Percentiles rank a stretch among this genome's conserved stretches.
Evolutionary conservation across 495 filamentous ascomycete species (phyloP).

Genomic region (Talaromyces liani): DNA sequence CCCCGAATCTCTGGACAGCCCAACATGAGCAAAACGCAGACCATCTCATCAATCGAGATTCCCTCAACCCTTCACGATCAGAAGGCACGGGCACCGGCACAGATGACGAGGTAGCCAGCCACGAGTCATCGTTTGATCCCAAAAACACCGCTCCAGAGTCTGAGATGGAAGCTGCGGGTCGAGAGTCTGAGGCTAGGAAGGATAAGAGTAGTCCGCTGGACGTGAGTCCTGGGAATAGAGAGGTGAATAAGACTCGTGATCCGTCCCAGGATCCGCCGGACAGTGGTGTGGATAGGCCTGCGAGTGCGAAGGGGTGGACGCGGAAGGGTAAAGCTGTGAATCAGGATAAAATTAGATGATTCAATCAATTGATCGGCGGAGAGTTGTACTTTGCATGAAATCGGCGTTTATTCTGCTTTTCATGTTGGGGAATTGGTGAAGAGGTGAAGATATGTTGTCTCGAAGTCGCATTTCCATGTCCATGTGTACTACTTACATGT

Average conservation of each 20-base stretch:
- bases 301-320: constrained; percentile 40
- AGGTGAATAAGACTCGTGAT: constrained; percentile 43
- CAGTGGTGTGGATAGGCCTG: constrained; percentile 24
- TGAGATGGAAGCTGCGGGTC: constrained; percentile 34
- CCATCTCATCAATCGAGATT: constrained; percentile 39
- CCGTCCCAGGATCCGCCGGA: constrained; percentile 41
- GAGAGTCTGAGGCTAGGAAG: constrained; percentile 23
- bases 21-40: constrained; percentile 5
- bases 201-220: constrained; percentile 42
- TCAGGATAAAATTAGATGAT: neutral
- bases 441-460: neutral
- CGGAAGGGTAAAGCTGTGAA: constrained; percentile 34
- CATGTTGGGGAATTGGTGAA: neutral
- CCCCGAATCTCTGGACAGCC: neutral
- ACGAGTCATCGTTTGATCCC: constrained; percentile 51
- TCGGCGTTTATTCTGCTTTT: neutral
- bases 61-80: constrained; percentile 43
- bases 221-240: constrained; percentile 53
- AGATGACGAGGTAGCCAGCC: constrained; percentile 44
- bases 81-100: constrained; percentile 54
- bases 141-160: constrained; percentile 48
- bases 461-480: neutral
- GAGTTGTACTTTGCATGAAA: neutral
- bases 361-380: neutral
- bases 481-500: neutral